Percentiles rank a stretch among this genome's conserved stretches.
These are phyloP conservation scores for Ramularia endophylla DNA, from an alignment of 2,329 filamentous ascomycete genomes.

Conservation along the genomic window DNA sequence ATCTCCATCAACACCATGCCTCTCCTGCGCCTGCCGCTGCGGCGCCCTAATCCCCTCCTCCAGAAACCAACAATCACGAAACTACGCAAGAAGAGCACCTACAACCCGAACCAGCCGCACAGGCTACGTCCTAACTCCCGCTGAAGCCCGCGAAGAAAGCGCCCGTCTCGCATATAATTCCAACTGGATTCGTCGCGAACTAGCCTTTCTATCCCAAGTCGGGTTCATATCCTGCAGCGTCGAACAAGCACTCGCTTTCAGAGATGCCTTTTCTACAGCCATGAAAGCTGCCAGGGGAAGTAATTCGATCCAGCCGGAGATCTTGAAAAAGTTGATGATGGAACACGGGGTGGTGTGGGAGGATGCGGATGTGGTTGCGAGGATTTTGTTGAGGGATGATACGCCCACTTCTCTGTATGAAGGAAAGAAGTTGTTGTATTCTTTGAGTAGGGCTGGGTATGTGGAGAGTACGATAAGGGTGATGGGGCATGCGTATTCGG, in stretches of 20 bases:
- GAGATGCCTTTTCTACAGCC: conserved; percentile 8
- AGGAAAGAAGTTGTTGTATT: conserved; percentile 21
- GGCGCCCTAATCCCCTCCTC: conserved; percentile 3
- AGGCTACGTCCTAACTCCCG: too few relatives aligned
- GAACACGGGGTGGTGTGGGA: too few relatives aligned
- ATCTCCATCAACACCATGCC: conserved; percentile 8
- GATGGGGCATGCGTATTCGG: conserved; percentile 17
- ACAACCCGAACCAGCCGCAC: too few relatives aligned
- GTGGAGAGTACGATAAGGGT: conserved; percentile 22
- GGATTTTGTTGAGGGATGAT: too few relatives aligned
- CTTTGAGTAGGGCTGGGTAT: conserved; percentile 18
- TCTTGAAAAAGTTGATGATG: conserved; percentile 8
- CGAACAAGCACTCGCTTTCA: conserved; percentile 9
- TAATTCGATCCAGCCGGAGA: conserved; percentile 3
- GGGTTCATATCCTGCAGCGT: not conserved
- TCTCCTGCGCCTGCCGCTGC: conserved; percentile 16
- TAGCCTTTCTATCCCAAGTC: too few relatives aligned
- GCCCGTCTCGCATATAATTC: too few relatives aligned
- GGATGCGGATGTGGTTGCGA: too few relatives aligned
- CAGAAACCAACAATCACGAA: too few relatives aligned
- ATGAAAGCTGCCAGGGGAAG: not conserved
- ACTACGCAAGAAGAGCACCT: too few relatives aligned
- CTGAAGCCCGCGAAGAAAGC: too few relatives aligned
- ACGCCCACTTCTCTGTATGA: not conserved
- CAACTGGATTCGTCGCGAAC: too few relatives aligned